Conservation (phyloP, 1,284 basidiomycete species). For the Neolentinus lepideus region DNA sequence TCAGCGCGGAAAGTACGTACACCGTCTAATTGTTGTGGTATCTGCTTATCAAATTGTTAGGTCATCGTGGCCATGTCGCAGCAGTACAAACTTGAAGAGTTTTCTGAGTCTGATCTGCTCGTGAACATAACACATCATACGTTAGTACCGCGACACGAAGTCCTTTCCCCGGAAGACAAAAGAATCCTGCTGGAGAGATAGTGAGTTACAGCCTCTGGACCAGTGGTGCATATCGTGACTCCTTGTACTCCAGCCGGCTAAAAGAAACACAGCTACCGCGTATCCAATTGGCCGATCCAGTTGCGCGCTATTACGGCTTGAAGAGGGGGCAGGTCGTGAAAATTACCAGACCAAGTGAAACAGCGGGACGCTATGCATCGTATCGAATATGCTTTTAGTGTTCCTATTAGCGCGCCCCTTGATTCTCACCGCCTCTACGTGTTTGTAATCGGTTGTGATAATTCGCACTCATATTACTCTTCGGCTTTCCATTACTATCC, state of each 20-base stretch:
- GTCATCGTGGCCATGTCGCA: constrained; percentile 84
- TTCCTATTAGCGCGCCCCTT: not conserved
- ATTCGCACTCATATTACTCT: not conserved
- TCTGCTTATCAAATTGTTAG: constrained; percentile 30
- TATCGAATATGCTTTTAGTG: constrained; percentile 82
- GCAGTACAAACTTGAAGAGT: constrained; percentile 90
- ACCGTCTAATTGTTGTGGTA: constrained; percentile 3
- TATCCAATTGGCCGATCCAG: constrained; percentile 94
- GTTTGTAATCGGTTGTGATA: not conserved
- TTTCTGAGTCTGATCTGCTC: constrained; percentile 92
- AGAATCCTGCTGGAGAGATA: constrained; percentile 85
- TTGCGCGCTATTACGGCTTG: constrained; percentile 96
- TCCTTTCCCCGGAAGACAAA: constrained; percentile 86
- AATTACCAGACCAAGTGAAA: constrained; percentile 96
- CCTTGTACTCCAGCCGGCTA: constrained; percentile 60
- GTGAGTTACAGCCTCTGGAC: constrained; percentile 43
- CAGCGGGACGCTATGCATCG: constrained; percentile 90
- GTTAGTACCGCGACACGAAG: constrained; percentile 90
- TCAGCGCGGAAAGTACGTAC: constrained; percentile 83
- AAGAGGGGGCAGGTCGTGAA: constrained; percentile 96
- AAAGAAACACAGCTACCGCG: constrained; percentile 98
- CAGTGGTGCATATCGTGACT: not conserved
- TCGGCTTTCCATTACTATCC: not conserved
- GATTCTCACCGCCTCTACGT: not conserved
- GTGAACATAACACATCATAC: constrained; percentile 98